These are phyloP conservation scores for Malus hybrid DNA, from an alignment of 331 rosid species.

Conservation along the genomic window DNA sequence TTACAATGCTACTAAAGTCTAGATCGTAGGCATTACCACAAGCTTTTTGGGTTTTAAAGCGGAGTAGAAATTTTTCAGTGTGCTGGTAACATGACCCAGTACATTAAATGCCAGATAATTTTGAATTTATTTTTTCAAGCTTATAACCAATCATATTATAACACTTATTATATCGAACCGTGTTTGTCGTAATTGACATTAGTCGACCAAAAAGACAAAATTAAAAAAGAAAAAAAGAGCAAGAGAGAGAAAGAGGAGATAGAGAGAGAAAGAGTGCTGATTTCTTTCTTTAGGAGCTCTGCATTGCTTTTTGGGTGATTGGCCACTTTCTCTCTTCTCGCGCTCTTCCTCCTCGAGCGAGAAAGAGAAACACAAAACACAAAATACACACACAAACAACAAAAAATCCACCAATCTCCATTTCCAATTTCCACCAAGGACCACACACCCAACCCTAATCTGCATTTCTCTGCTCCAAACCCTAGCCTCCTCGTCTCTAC, in stretches of 20 bases:
- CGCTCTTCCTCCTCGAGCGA: conserved; percentile 10
- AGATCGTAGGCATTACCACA: no score
- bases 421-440: background rate
- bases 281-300: background rate
- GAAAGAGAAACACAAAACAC: background rate
- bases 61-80: no score
- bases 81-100: accelerated
- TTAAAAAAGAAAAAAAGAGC: background rate
- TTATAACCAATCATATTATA: no score
- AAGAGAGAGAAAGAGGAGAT: background rate
- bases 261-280: background rate
- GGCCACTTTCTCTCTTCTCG: conserved; percentile 2
- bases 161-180: accelerated
- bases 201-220: background rate
- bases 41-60: no score
- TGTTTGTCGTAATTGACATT: background rate
- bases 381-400: background rate
- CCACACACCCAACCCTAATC: background rate
- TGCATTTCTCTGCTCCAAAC: background rate
- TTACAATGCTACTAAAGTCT: no score
- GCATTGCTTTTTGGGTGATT: background rate
- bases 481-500: background rate
- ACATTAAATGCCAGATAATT: no score
- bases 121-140: no score
- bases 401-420: background rate